phyloP scores from a whole-genome alignment of 176 grass and related monocot genomes.

The Tillandsia fasciculata region DNA sequence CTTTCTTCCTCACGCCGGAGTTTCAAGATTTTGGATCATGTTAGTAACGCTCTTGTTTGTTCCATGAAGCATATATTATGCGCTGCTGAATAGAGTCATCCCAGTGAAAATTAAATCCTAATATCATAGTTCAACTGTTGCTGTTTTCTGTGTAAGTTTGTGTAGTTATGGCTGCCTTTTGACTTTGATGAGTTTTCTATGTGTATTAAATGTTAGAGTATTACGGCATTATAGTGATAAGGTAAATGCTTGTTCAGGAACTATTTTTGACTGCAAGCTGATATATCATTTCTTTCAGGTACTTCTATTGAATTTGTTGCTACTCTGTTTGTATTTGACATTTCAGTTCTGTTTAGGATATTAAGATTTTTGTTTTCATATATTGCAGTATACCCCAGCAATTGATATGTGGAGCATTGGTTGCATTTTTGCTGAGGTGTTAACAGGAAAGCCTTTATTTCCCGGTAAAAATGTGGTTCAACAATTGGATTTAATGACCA shows the following conservation, averaged over 20 bases:
- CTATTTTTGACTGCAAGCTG: constrained; percentile 15
- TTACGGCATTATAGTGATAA: constrained; percentile 1
- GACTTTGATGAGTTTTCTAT: too few relatives aligned
- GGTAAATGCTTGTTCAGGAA: constrained; percentile 24
- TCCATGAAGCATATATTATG: too few relatives aligned
- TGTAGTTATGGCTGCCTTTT: too few relatives aligned
- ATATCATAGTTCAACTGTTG: too few relatives aligned
- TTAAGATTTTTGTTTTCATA: constrained; percentile 23
- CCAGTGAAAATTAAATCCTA: too few relatives aligned
- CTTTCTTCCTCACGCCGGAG: too few relatives aligned
- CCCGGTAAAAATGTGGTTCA: constrained; percentile 99
- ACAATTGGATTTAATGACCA: constrained; percentile 96
- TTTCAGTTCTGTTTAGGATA: constrained; percentile 2
- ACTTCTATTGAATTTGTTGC: constrained; percentile 11
- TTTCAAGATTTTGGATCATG: too few relatives aligned
- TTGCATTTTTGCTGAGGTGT: constrained; percentile 95
- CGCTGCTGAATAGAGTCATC: too few relatives aligned
- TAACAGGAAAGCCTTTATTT: constrained; percentile 94
- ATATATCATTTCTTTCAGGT: constrained; percentile 21
- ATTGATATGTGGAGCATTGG: constrained; percentile 99
- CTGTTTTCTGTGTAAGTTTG: too few relatives aligned
- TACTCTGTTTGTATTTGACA: background rate
- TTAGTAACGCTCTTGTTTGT: too few relatives aligned
- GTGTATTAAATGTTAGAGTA: background rate
- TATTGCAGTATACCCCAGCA: constrained; percentile 78